These are phyloP conservation scores for Volutella citrinella DNA, from an alignment of 2,329 filamentous ascomycete species.

Conservation along the genomic window DNA sequence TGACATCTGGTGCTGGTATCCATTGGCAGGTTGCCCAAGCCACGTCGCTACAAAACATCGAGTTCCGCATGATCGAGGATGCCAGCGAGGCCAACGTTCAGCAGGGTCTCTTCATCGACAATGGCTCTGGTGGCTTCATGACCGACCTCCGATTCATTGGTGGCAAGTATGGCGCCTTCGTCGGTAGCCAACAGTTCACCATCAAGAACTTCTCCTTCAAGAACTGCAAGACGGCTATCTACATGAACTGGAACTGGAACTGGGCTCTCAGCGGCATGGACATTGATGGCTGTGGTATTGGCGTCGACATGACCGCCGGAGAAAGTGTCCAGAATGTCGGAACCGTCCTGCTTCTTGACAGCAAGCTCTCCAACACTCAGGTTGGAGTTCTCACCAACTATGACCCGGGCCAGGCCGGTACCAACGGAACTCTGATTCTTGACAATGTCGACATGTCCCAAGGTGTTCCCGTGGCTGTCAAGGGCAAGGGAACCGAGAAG, in stretches of 20 bases:
- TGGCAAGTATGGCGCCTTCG: conserved; percentile 72
- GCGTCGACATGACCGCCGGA: conserved; percentile 73
- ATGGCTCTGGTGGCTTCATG: conserved; percentile 82
- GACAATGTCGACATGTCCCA: conserved; percentile 84
- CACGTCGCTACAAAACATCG: conserved; percentile 75
- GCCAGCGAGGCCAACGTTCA: conserved; percentile 63
- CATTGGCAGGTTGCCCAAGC: conserved; percentile 88
- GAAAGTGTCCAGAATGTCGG: conserved; percentile 72
- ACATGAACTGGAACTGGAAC: conserved; percentile 90
- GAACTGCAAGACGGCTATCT: conserved; percentile 77
- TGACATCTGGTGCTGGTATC: conserved; percentile 63
- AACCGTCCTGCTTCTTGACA: conserved; percentile 74
- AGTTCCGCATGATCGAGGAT: conserved; percentile 74
- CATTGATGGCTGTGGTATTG: conserved; percentile 73
- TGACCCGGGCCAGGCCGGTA: conserved; percentile 55
- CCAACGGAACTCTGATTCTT: conserved; percentile 78
- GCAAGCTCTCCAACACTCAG: conserved; percentile 69
- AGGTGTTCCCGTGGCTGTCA: conserved; percentile 65
- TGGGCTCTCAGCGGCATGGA: conserved; percentile 76
- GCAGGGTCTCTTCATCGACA: conserved; percentile 80
- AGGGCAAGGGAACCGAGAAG: conserved; percentile 51
- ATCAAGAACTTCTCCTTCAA: conserved; percentile 81
- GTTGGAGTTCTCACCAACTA: conserved; percentile 78
- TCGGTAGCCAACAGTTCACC: conserved; percentile 87
- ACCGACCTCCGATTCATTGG: conserved; percentile 80